Evolutionary conservation across 2,329 filamentous ascomycete genomes (phyloP), one percentile per base, ranked within the genome.

Genomic region (Aspergillus transmontanensis): DNA sequence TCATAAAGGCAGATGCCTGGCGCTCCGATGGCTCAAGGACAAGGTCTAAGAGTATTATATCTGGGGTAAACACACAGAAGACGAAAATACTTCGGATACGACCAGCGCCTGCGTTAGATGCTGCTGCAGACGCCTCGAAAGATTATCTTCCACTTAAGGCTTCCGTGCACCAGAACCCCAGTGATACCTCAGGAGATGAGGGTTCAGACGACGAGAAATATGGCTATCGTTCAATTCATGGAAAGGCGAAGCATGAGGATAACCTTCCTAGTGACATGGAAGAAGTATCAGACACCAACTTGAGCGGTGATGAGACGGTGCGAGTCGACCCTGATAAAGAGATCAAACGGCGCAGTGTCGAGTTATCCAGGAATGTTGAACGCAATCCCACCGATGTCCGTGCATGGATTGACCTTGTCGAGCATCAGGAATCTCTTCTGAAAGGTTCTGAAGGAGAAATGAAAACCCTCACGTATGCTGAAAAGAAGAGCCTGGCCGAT

Each of bases 321-420:
- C 74, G 75, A n/a, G 66, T 72, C 59, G 77, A 75, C 41, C 68
- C 75, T 10, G 79, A 83, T 57, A 79, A 83, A 34, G 81, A 84
- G 2, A 74, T 85, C 28, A 72, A 73, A 57, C 64, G 72, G 36
- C 74, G 67, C 23, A 77, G 81, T 63, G 72, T 89, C 0, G 81
- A 88, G 58, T 81, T 97, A 9, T 86, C 85, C 3, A 86, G 84
- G 14, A 83, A 76, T 34, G 87, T 93, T 39, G 88, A 90, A 60
- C 82, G 89, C 1, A 76, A 86, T 26, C 92, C 93, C 1, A 76
- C 83, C 6, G 86, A 96, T 71, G 82, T 91, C 23, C 80, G 88
- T 48, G 83, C 87, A 21, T 98, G 94, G 94, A 76, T 96, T 19
- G 83, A 86, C 43, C 82, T 97, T n/a, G 90, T 94, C 53, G 80